phyloP scores from a whole-genome alignment of 2,329 filamentous ascomycete genomes.

The Colletotrichum cuscutae region DNA sequence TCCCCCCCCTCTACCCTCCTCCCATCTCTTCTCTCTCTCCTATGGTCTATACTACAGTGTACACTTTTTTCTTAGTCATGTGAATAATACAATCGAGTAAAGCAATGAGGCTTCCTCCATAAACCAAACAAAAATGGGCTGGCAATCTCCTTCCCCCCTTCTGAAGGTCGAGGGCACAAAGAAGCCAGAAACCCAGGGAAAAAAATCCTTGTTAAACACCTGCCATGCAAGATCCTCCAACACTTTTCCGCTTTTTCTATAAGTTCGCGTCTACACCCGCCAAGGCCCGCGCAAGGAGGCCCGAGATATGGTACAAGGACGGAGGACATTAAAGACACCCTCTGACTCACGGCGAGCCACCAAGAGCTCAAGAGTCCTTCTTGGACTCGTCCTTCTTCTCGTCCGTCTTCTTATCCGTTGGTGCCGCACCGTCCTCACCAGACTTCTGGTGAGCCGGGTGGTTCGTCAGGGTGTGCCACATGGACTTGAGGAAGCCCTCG shows the following conservation, averaged over 20 bases:
- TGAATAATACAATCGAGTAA: conserved; percentile 46
- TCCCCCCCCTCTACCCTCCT: conserved; percentile 27
- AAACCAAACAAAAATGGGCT: background rate
- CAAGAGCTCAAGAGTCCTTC: conserved; percentile 46
- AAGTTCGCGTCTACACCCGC: conserved; percentile 7
- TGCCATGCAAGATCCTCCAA: conserved; percentile 44
- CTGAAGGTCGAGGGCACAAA: background rate
- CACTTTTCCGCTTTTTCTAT: conserved; percentile 34
- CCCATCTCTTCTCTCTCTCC: background rate
- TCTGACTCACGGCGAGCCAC: conserved; percentile 37
- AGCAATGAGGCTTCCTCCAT: conserved; percentile 13
- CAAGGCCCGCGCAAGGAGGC: conserved; percentile 5
- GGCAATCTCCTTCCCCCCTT: background rate
- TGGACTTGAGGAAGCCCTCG: conserved; percentile 91
- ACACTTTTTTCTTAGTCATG: conserved; percentile 6
- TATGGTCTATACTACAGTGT: conserved; percentile 31
- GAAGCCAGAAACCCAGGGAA: conserved; percentile 36
- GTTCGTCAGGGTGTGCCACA: conserved; percentile 93
- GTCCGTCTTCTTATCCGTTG: conserved; percentile 38
- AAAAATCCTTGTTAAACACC: conserved; percentile 49
- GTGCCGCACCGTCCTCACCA: conserved; percentile 40
- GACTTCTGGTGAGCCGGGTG: conserved; percentile 67
- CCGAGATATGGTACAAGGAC: conserved; percentile 37
- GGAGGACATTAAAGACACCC: background rate
- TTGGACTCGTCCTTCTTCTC: conserved; percentile 40